Percentiles rank a stretch among this genome's conserved stretches.
phyloP scores from a whole-genome alignment of 495 filamentous ascomycete species.

The Xylaria nigripes region DNA sequence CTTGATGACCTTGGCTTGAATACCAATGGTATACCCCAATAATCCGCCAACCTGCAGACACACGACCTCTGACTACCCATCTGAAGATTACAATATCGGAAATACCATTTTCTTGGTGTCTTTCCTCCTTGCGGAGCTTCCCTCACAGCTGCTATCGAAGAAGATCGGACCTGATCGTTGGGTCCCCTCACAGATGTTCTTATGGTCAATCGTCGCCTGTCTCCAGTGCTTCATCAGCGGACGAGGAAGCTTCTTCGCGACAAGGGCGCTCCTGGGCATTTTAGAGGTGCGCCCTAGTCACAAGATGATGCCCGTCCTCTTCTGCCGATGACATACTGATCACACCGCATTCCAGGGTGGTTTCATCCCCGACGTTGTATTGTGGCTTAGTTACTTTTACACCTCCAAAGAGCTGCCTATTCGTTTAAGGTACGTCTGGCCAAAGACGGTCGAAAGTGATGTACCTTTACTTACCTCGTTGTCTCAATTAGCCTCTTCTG shows the following conservation, averaged over 20 bases:
- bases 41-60: constrained; percentile 5
- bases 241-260: constrained; percentile 32
- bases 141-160: constrained; percentile 66
- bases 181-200: constrained; percentile 55
- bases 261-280: constrained; percentile 31
- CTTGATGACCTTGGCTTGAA: constrained; percentile 45
- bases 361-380: constrained; percentile 45
- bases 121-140: constrained; percentile 63
- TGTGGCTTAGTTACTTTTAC: constrained; percentile 49
- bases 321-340: not conserved
- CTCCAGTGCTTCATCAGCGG: constrained; percentile 24
- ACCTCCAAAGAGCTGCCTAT: constrained; percentile 43
- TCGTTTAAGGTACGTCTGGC: constrained; percentile 25
- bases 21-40: constrained; percentile 38
- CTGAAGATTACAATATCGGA: constrained; percentile 57
- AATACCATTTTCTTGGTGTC: constrained; percentile 64
- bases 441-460: not conserved
- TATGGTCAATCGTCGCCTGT: constrained; percentile 40
- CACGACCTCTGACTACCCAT: not conserved
- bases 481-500: constrained; percentile 43
- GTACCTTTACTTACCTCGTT: not conserved
- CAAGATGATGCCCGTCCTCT: constrained; percentile 4
- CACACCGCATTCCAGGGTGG: constrained; percentile 31
- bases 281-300: constrained; percentile 24
- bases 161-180: constrained; percentile 70